Conservation (phyloP, 441 rosid genomes). For the Populus tomentosa region DNA sequence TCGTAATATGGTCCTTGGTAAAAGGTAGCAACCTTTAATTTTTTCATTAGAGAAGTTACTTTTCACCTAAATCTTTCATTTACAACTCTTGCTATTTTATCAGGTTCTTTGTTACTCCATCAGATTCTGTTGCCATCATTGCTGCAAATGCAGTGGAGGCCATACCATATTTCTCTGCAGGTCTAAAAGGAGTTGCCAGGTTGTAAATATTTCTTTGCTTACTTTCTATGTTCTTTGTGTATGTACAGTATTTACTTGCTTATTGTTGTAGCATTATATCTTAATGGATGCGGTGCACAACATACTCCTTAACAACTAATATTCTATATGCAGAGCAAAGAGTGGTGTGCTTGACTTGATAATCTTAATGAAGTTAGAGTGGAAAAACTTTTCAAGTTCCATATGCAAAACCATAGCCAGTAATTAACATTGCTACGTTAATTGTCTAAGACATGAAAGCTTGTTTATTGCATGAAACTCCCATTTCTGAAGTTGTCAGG, state of each 20-base stretch:
- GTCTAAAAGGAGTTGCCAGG: conserved; percentile 99
- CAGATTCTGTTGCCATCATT: conserved; percentile 96
- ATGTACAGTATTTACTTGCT: conserved; percentile 3
- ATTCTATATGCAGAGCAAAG: too few species aligned
- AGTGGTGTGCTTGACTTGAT: not conserved
- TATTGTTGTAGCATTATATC: not conserved
- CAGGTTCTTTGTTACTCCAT: conserved; percentile 98
- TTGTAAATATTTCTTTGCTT: conserved; percentile 17
- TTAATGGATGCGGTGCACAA: not conserved
- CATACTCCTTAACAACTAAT: not conserved
- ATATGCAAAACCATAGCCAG: not conserved
- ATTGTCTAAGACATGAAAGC: not conserved
- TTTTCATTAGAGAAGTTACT: conserved; percentile 3
- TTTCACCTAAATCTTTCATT: conserved; percentile 4
- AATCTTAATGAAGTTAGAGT: not conserved
- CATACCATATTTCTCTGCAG: conserved; percentile 90
- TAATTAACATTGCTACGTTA: not conserved
- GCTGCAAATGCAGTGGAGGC: conserved; percentile 94
- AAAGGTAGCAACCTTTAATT: conserved; percentile 48
- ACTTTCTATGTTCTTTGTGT: conserved; percentile 6
- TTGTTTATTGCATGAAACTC: not conserved
- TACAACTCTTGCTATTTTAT: conserved; percentile 13
- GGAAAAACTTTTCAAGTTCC: not conserved
- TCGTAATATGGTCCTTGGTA: conserved; percentile 98
- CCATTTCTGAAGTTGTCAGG: not conserved